Conservation (phyloP, 1,139 yeast genomes). For the Taphrina wiesneri region DNA sequence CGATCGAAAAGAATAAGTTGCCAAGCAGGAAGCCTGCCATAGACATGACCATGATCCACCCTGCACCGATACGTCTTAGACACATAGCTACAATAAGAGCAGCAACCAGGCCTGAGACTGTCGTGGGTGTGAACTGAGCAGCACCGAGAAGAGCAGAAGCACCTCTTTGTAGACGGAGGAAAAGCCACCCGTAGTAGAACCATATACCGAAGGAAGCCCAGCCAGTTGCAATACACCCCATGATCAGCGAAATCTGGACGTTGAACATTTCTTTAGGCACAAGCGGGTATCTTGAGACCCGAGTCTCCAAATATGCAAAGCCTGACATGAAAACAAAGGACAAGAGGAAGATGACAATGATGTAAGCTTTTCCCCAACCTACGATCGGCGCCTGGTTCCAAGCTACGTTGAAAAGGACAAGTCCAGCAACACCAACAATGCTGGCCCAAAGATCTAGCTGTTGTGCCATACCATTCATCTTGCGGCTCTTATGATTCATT, state of each 20-base stretch:
- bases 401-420: constrained; percentile 20
- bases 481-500: background rate
- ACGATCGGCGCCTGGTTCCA: constrained; percentile 26
- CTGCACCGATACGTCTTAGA: constrained; percentile 40
- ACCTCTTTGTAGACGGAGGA: constrained; percentile 47
- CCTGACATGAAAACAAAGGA: background rate
- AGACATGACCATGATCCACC: constrained; percentile 43
- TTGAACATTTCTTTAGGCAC: constrained; percentile 28
- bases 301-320: constrained; percentile 10
- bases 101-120: constrained; percentile 52
- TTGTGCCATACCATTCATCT: background rate
- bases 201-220: constrained; percentile 30
- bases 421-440: constrained; percentile 14
- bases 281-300: constrained; percentile 6
- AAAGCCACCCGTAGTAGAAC: constrained; percentile 37
- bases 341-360: constrained; percentile 3
- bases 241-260: constrained; percentile 1
- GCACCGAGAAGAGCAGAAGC: constrained; percentile 49
- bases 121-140: constrained; percentile 50
- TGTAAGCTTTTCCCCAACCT: constrained; percentile 16
- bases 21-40: constrained; percentile 48
- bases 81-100: constrained; percentile 49
- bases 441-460: constrained; percentile 9
- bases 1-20: constrained; percentile 41
- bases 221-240: constrained; percentile 20